These are phyloP conservation scores for Scleroderma citrinum DNA, from an alignment of 768 basidiomycete genomes.

Conservation along the genomic window DNA sequence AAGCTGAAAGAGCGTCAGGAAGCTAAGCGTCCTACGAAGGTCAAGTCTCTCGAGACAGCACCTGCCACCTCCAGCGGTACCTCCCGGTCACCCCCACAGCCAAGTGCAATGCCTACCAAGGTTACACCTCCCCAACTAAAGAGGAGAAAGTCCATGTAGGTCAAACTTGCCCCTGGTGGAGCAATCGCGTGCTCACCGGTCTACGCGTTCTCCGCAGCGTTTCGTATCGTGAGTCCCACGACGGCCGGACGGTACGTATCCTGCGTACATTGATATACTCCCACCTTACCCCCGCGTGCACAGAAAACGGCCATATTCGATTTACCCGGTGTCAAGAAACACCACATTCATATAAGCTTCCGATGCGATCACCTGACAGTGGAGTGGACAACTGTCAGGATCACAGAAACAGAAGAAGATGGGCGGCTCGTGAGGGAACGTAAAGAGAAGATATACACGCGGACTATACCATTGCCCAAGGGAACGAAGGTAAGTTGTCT, in stretches of 20 bases:
- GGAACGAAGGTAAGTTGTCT: conserved; percentile 53
- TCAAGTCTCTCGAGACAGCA: conserved; percentile 53
- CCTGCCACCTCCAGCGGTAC: conserved; percentile 15
- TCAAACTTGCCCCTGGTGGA: conserved; percentile 10
- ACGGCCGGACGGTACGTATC: conserved; percentile 47
- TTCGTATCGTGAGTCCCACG: conserved; percentile 64
- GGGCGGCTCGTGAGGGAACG: conserved; percentile 58
- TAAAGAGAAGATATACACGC: conserved; percentile 55
- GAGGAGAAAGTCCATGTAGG: conserved; percentile 63
- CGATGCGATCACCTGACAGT: conserved; percentile 56
- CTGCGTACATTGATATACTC: conserved; percentile 6
- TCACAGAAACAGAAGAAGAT: conserved; percentile 56
- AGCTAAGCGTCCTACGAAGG: conserved; percentile 63
- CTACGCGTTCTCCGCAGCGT: conserved; percentile 38
- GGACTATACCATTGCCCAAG: conserved; percentile 67
- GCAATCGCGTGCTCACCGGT: conserved; percentile 10
- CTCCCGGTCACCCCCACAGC: conserved; percentile 22
- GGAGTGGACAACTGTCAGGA: conserved; percentile 58
- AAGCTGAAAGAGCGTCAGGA: conserved; percentile 60
- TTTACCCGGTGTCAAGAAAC: conserved; percentile 61
- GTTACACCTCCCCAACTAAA: conserved; percentile 38
- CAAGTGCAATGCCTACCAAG: conserved; percentile 19
- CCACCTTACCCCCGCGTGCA: conserved; percentile 19
- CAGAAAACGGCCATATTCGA: conserved; percentile 67
- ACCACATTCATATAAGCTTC: conserved; percentile 72